Base-by-base conservation (phyloP, 805 yeast genomes). In the Maudiozyma saulgeensis region DNA sequence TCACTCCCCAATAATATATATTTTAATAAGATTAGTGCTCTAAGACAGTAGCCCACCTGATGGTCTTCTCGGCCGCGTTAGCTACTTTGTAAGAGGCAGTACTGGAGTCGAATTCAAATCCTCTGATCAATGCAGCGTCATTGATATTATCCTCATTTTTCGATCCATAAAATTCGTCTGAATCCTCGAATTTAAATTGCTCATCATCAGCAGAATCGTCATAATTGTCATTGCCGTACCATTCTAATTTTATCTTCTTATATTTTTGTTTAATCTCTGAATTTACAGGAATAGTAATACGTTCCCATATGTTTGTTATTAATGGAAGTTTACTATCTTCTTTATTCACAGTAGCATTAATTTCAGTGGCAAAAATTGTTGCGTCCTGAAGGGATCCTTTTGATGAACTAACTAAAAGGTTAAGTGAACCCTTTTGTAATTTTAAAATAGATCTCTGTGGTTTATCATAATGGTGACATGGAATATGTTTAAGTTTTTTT, bases 311-410 rank as follows among this genome's bases (percentile, higher is more conserved):
- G 28, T 46, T 57, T 4, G 56, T 51, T 9, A 63, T 58, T 6
- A 48, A 42, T 4, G 67, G 67, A 40, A 63, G 47, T 43, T 54
- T 55, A 31, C 40, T 51, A 16, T 46, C 53, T 23, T 50, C 46
- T 28, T 53, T 49, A 15, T 51, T 51, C n/a, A 56, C 31, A 9
- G 57, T 47, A 2, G 64, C 56, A 45, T 63, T 63, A 1, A 63
- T 61, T 49, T 63, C 68, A 9, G 68, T 63, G 23, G 67, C 68
- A 51, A 57, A 63, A 13, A 63, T 58, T 25, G 68, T 62, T 6
- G 68, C 68, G 47, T 63, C 66, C 43, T 57, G 56, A 37, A 58
- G 43, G 13, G 62, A 59, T 8, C 66, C 66, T 41, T 54, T 58
- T 12, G 64, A 57, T 5, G 68, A 60, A 32, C 61, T 54, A 12